Percentiles rank a stretch among this genome's conserved stretches.
Evolutionary conservation across 2,329 filamentous ascomycete species (phyloP).

Genomic region (Aspergillus sp.): DNA sequence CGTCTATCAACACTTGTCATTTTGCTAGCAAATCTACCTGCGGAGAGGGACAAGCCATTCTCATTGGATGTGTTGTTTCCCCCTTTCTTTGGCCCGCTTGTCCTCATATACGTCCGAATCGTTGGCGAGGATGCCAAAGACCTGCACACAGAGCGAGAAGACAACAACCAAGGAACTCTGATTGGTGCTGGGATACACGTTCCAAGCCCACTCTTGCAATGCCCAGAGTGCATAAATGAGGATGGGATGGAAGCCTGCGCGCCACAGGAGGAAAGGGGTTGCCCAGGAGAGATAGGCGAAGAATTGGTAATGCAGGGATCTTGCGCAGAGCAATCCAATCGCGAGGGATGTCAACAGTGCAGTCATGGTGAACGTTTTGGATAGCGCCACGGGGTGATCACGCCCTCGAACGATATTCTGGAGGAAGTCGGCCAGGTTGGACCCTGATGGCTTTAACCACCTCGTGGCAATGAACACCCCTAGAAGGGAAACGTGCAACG

Average conservation of each 20-base stretch:
- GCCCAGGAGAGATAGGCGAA: conserved; percentile 89
- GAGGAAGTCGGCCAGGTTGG: conserved; percentile 56
- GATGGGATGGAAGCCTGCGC: conserved; percentile 65
- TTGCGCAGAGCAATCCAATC: conserved; percentile 79
- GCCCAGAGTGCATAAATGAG: conserved; percentile 69
- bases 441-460: conserved; percentile 70
- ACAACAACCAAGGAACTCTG: conserved; percentile 68
- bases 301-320: conserved; percentile 93
- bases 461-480: conserved; percentile 61
- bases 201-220: conserved; percentile 89
- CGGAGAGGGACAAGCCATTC: neutral
- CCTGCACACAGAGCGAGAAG: conserved; percentile 63
- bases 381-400: conserved; percentile 57
- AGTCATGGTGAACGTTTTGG: conserved; percentile 71
- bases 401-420: conserved; percentile 51
- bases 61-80: conserved; percentile 24
- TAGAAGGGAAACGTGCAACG: conserved; percentile 64
- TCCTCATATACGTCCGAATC: conserved; percentile 24
- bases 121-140: conserved; percentile 58
- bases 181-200: conserved; percentile 79
- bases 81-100: conserved; percentile 15
- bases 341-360: conserved; percentile 72
- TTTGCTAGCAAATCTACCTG: neutral
- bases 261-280: conserved; percentile 83
- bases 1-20: neutral